Conservation (phyloP, 495 filamentous ascomycete genomes). For the Penicillium turbatum region DNA sequence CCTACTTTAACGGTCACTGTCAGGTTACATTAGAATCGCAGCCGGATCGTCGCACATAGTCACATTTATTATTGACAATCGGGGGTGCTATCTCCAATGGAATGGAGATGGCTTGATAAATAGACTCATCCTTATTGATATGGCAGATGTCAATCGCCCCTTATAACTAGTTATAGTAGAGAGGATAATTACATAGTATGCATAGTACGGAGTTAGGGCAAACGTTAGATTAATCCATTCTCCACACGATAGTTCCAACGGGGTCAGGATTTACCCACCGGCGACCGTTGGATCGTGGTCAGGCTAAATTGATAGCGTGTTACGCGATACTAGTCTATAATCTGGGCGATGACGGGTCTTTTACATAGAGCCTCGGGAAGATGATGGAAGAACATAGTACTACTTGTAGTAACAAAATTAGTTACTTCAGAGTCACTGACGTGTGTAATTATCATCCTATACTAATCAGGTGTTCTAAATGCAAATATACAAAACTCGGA, state of each 20-base stretch:
- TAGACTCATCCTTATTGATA: background rate
- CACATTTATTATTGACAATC: background rate
- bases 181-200: background rate
- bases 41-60: background rate
- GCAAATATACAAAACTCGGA: too few relatives aligned
- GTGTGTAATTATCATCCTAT: too few relatives aligned
- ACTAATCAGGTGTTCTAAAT: too few relatives aligned
- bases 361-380: too few relatives aligned
- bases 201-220: too few relatives aligned
- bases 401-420: too few relatives aligned
- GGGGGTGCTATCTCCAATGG: background rate
- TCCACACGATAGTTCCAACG: conserved; percentile 7
- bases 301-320: background rate
- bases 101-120: background rate
- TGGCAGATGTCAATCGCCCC: background rate
- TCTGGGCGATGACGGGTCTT: background rate
- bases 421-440: too few relatives aligned
- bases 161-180: too few relatives aligned
- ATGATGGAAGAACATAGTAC: too few relatives aligned
- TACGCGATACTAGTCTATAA: background rate
- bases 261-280: background rate
- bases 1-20: background rate
- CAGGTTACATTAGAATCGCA: background rate
- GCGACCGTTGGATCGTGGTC: conserved; percentile 3
- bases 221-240: background rate